Evolutionary conservation across 2,329 filamentous ascomycete species (phyloP), one percentile per base, ranked within the genome.

Genomic region (Diatrype stigma): DNA sequence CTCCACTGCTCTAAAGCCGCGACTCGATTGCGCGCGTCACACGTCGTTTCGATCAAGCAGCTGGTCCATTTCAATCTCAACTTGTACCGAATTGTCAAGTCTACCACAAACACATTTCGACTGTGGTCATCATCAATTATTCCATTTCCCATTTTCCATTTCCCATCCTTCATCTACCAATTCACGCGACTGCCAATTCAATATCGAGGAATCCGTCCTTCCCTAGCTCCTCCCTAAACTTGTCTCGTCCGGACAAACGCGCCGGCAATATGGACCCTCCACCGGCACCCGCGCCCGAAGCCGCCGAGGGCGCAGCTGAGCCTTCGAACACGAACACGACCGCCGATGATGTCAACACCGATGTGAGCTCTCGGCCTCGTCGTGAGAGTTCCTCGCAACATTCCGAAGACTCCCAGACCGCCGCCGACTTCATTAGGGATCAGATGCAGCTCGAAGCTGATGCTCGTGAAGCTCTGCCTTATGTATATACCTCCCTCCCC

Each of bases 401-500:
- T 47, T 69, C 65, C 0, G 76, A 84, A 45, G 73, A 79, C 49
- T 90, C 86, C 1, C 86, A 90, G 60, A 90, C 87, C 16, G 87
- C 87, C 30, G 84, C 82, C 53, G 86, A 90, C 26, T 97, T 95
- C 67, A 90, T 99, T 59, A 84, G 90, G 61, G 85, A 85, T 50
- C 94, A 99, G 67, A 85, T 96, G 65, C 85, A 87, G 59, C 85
- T 99, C 48, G 94, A 99, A 72, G 90, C 89, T 19, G 94, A 99
- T 73, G 94, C 94, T 45, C 90, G 92, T 61, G 93, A 99, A 76
- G 89, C 89, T 54, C 80, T 99, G 6, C 94, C 94, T 58, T 99
- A 96, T 67, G 90, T 95, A 74, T 63, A 83, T 63, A n/a, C 32
- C 30, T 26, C 22, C 21, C 28, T 19, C 10, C 10, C 35, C 12